These are phyloP conservation scores for Vanilla planifolia DNA, from an alignment of 106 monocot species.

Conservation along the genomic window DNA sequence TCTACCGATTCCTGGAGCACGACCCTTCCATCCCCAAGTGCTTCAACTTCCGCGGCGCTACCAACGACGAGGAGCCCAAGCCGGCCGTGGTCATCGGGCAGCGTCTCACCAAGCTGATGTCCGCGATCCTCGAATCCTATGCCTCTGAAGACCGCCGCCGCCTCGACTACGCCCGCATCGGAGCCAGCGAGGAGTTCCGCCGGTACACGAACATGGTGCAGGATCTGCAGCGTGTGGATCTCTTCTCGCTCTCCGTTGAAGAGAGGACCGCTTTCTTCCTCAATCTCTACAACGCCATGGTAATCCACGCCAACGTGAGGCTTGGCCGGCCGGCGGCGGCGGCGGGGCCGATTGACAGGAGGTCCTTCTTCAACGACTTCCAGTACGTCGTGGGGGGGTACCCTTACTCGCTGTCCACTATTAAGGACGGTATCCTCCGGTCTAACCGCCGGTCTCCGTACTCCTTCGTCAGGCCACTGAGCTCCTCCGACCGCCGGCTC, in stretches of 20 bases:
- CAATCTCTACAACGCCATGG: conserved; percentile 97
- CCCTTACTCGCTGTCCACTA: conserved; percentile 66
- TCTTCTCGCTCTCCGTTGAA: conserved; percentile 40
- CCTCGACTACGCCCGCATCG: conserved; percentile 63
- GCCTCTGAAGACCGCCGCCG: conserved; percentile 60
- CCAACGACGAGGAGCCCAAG: conserved; percentile 74
- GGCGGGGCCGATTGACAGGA: conserved; percentile 58
- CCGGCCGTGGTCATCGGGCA: conserved; percentile 40
- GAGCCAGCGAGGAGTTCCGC: conserved; percentile 84
- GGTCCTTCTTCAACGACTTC: conserved; percentile 78
- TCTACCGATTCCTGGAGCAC: conserved; percentile 86
- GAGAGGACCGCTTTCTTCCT: conserved; percentile 75
- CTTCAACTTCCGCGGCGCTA: conserved; percentile 71
- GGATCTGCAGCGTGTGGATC: conserved; percentile 77
- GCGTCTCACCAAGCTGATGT: conserved; percentile 68
- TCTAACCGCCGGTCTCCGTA: conserved; percentile 77
- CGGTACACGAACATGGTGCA: conserved; percentile 67
- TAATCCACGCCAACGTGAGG: conserved; percentile 68
- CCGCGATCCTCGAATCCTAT: conserved; percentile 82
- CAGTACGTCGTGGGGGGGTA: conserved; percentile 82
- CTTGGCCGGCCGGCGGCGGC: conserved; percentile 56
- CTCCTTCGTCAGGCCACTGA: conserved; percentile 61
- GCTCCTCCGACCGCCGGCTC: conserved; percentile 47
- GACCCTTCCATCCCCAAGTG: conserved; percentile 69
- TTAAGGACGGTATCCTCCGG: conserved; percentile 90